These are phyloP conservation scores for Nannochloris sp. DNA, from an alignment of 139 green algal species.

Conservation along the genomic window DNA sequence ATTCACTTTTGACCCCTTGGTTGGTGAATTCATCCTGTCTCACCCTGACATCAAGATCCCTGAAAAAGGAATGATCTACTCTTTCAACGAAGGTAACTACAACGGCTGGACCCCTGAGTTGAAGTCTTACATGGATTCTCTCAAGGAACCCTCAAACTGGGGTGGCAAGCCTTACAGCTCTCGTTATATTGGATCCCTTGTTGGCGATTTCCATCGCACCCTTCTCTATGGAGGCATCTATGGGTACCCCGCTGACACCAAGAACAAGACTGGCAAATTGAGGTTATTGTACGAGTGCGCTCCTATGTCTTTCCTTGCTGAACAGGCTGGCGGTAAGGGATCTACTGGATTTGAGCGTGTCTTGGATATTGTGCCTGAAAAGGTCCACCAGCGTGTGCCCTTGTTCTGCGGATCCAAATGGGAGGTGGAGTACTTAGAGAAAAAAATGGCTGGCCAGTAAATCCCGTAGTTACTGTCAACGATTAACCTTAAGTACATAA, in stretches of 20 bases:
- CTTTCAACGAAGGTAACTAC: constrained; percentile 99
- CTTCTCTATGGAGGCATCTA: constrained; percentile 97
- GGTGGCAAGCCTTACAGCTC: constrained; percentile 89
- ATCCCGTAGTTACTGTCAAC: too few species aligned
- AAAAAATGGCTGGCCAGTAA: constrained; percentile 37
- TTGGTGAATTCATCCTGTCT: constrained; percentile 88
- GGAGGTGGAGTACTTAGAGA: constrained; percentile 95
- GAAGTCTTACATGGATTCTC: constrained; percentile 73
- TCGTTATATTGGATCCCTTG: constrained; percentile 93
- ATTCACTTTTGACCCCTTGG: constrained; percentile 85
- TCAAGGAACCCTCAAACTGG: constrained; percentile 70
- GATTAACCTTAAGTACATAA: too few species aligned
- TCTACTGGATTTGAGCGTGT: constrained; percentile 53
- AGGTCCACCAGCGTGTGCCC: constrained; percentile 74
- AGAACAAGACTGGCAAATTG: constrained; percentile 95
- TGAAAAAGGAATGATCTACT: constrained; percentile 94
- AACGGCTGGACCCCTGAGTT: constrained; percentile 61
- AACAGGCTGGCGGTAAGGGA: constrained; percentile 74
- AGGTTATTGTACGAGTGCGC: constrained; percentile 98
- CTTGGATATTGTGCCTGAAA: constrained; percentile 48
- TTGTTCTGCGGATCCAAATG: constrained; percentile 78
- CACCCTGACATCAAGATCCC: constrained; percentile 78
- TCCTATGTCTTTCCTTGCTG: constrained; percentile 79
- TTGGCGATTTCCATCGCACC: constrained; percentile 97
- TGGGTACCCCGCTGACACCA: constrained; percentile 90